A percentile compares a stretch with the other conserved stretches of the same genome.
Evolutionary conservation across 2,329 filamentous ascomycete species (phyloP).

Genomic region (Sporothrix brasiliensis): DNA sequence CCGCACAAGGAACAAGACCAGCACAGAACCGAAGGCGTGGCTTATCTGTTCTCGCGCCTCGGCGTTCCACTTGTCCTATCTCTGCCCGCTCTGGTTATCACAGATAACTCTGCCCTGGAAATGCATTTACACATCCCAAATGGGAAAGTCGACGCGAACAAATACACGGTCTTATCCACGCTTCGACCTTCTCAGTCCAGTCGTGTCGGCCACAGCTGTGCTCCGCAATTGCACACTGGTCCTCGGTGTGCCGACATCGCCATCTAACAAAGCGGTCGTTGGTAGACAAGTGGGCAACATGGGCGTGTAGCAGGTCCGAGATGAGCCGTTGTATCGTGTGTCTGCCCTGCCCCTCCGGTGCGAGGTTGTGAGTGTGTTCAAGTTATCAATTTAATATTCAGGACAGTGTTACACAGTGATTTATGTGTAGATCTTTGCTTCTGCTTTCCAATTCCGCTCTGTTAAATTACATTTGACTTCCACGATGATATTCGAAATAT

Average conservation of each 20-base stretch:
- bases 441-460: no score
- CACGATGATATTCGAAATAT: neutral
- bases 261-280: neutral
- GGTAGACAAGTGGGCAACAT: no score
- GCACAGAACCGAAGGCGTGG: neutral
- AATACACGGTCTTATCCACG: neutral
- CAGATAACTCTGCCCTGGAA: no score
- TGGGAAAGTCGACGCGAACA: slow-evolving; percentile 3
- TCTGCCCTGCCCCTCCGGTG: no score
- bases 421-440: no score
- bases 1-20: neutral
- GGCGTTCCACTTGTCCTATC: neutral
- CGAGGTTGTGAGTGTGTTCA: no score
- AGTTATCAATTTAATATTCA: no score
- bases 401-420: no score
- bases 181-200: neutral
- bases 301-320: neutral
- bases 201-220: no score
- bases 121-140: neutral
- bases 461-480: no score
- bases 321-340: neutral
- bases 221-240: neutral
- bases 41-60: neutral
- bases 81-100: neutral
- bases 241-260: neutral